Percentiles rank a stretch among this genome's conserved stretches.
phyloP scores from a whole-genome alignment of 352 stramenopile genomes.

The Phytophthora tubulina region DNA sequence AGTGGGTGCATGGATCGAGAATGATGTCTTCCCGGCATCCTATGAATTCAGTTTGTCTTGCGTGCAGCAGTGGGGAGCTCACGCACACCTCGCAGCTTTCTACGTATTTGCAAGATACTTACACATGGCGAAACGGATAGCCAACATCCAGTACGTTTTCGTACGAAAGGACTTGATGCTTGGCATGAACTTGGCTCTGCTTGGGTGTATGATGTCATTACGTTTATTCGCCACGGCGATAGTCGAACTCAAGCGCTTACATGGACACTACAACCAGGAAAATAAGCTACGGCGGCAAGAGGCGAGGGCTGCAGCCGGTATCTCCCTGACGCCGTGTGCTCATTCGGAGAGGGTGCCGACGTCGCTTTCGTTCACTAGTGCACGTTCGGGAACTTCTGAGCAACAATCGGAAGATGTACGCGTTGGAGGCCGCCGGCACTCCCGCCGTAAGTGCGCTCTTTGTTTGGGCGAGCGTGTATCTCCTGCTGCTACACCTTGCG shows the following conservation, averaged over 20 bases:
- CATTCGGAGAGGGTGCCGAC: constrained; percentile 56
- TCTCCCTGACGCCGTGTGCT: constrained; percentile 25
- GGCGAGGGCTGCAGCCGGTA: constrained; percentile 24
- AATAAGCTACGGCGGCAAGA: constrained; percentile 57
- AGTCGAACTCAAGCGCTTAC: constrained; percentile 63
- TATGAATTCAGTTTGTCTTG: constrained; percentile 68
- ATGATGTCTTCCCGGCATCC: constrained; percentile 55
- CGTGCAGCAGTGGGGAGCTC: constrained; percentile 58
- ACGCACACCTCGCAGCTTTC: constrained; percentile 77
- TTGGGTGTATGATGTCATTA: constrained; percentile 85
- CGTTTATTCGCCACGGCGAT: constrained; percentile 62
- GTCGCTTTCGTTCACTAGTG: constrained; percentile 29
- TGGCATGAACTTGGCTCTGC: constrained; percentile 72
- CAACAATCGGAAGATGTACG: neutral
- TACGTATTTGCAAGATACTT: constrained; percentile 84
- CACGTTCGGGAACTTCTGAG: constrained; percentile 1
- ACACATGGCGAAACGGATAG: constrained; percentile 72
- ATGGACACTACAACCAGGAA: constrained; percentile 53
- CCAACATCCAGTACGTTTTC: constrained; percentile 83
- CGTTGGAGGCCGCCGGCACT: constrained; percentile 20
- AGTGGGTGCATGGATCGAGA: constrained; percentile 49
- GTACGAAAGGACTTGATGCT: constrained; percentile 68
- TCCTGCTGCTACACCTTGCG: constrained; percentile 86
- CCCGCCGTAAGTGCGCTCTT: constrained; percentile 83
- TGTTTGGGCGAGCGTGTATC: constrained; percentile 84